Conservation (phyloP, 148 eudicot species). For the Dysphania ambrosioides region DNA sequence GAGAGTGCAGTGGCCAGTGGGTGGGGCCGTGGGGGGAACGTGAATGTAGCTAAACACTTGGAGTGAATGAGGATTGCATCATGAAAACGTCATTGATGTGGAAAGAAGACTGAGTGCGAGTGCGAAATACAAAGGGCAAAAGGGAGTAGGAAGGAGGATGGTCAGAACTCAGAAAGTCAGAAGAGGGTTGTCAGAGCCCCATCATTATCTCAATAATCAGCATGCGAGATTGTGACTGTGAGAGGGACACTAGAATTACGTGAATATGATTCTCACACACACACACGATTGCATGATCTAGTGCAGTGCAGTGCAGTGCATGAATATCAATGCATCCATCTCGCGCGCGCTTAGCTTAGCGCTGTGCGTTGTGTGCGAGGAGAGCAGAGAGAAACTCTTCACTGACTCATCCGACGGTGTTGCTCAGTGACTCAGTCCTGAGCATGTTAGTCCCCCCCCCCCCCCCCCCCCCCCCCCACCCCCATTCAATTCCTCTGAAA, state of each 20-base stretch:
- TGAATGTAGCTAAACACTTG: no score
- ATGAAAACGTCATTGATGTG: not conserved
- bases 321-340: no score
- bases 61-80: not conserved
- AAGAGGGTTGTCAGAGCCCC: constrained; percentile 27
- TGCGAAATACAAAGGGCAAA: not conserved
- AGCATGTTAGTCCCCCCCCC: no score
- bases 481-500: not conserved
- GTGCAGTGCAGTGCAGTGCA: no score
- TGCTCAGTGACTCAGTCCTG: constrained; percentile 21
- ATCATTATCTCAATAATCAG: constrained; percentile 35
- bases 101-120: not conserved
- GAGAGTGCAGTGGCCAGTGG: not conserved
- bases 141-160: not conserved
- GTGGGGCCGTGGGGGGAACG: not conserved
- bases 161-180: no score
- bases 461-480: no score
- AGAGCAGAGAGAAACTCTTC: not conserved
- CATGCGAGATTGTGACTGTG: constrained; percentile 25
- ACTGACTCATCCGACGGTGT: constrained; percentile 13
- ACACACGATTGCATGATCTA: not conserved
- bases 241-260: no score
- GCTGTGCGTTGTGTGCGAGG: no score
- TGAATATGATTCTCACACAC: no score
- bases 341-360: no score